Evolutionary conservation across 2,329 filamentous ascomycete genomes (phyloP).

Genomic region (Fusarium oligoseptatum): DNA sequence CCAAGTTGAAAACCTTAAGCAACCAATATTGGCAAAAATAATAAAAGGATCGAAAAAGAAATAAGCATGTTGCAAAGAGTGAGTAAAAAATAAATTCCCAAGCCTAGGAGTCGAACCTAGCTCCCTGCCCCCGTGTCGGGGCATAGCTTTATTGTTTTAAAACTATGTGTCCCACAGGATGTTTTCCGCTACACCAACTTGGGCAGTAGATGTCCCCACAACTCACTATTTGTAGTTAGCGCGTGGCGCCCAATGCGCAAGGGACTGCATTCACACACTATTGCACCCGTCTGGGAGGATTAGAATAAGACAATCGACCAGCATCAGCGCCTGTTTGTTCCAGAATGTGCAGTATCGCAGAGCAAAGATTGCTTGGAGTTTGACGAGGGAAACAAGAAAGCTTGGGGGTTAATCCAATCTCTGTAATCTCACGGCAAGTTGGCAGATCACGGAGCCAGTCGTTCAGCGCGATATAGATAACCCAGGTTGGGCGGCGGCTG

Average conservation of each 20-base stretch:
- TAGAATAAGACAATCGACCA: not conserved
- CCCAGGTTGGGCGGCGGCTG: no score
- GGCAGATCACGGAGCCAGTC: not conserved
- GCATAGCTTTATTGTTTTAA: not conserved
- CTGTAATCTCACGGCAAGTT: not conserved
- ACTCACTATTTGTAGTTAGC: not conserved
- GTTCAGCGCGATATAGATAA: not conserved
- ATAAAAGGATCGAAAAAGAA: not conserved
- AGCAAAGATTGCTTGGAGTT: not conserved
- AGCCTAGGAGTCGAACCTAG: not conserved
- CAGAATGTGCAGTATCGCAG: not conserved
- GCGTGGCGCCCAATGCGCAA: rapidly evolving
- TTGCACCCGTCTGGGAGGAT: not conserved
- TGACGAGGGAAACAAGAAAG: rapidly evolving
- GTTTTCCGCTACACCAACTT: not conserved
- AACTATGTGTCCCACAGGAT: not conserved
- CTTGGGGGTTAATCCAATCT: not conserved
- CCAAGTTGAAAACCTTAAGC: no score
- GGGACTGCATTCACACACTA: not conserved
- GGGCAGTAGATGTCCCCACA: not conserved
- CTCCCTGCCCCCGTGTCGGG: not conserved
- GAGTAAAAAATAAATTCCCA: not conserved
- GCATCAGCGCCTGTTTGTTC: not conserved
- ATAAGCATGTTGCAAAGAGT: not conserved
- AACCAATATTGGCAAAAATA: not conserved